These are phyloP conservation scores for Pedinophyceae sp. DNA, from an alignment of 139 green algal species.

Conservation along the genomic window DNA sequence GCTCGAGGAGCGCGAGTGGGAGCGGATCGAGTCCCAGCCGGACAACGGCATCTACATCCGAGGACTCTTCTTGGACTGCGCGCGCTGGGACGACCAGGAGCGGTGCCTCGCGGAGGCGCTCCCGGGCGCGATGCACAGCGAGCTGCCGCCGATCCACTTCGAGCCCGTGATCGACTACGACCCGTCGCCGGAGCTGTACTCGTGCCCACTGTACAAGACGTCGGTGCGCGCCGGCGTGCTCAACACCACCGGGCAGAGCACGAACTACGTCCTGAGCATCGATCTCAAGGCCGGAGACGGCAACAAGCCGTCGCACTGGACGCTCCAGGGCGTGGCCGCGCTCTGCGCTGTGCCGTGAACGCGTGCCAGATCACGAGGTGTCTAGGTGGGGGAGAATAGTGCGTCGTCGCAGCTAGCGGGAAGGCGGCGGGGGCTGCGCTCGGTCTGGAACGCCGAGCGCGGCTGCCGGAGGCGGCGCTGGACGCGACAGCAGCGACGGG, in stretches of 20 bases:
- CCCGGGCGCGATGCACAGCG: slow-evolving; percentile 47
- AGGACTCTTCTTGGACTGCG: slow-evolving; percentile 63
- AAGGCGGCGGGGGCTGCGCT: too few relatives aligned
- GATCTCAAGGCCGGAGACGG: slow-evolving; percentile 33
- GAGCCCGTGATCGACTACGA: slow-evolving; percentile 11
- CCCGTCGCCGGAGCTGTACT: slow-evolving; percentile 29
- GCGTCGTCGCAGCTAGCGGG: too few relatives aligned
- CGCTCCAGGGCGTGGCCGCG: slow-evolving; percentile 57
- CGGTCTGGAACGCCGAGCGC: too few relatives aligned
- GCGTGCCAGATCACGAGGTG: too few relatives aligned
- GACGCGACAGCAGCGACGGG: too few relatives aligned
- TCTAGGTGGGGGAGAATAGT: too few relatives aligned
- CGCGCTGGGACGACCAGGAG: slow-evolving; percentile 30
- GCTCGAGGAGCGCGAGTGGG: slow-evolving; percentile 3
- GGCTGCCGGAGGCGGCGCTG: too few relatives aligned
- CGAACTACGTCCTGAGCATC: slow-evolving; percentile 63
- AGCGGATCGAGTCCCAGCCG: slow-evolving; percentile 14
- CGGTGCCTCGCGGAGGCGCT: slow-evolving; percentile 22
- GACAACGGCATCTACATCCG: slow-evolving; percentile 51
- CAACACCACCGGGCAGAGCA: slow-evolving; percentile 59
- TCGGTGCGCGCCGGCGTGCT: slow-evolving; percentile 50
- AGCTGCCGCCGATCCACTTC: slow-evolving; percentile 57
- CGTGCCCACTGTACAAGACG: slow-evolving; percentile 76
- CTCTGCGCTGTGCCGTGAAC: slow-evolving; percentile 23
- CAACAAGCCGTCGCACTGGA: slow-evolving; percentile 43